Evolutionary conservation across 2,329 filamentous ascomycete species (phyloP), one percentile per base, ranked within the genome.

Genomic region (Beauveria caledonica): DNA sequence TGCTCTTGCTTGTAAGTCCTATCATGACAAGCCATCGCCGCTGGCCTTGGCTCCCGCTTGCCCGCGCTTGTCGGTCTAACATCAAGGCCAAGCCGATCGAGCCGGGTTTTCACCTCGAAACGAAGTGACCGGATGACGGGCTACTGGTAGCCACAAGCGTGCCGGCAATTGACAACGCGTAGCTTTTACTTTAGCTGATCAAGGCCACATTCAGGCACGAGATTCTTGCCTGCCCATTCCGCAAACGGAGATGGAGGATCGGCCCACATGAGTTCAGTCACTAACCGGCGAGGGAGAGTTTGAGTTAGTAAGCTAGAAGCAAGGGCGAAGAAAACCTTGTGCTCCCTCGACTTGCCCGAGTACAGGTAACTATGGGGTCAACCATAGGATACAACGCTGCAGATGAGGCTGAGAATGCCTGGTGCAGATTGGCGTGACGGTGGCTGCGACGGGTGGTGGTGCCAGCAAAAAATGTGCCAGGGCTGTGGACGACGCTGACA

Each of bases 141-240:
- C 45, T 40, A 40, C 33, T 36, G 33, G 1, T 36, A 36, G 44
- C 54, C 44, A 46, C 27, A 40, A 17, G 19, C 33, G 27, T 15
- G 8, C 29, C 8, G 29, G 17, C 13, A 19, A 39, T 39, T n/a
- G 54, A n/a, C 33, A 48, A n/a, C 15, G 44, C 5, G 45, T 5
- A 27, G 44, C 40, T 27, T n/a, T 17, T 42, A 27, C 19, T 25
- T 46, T 33, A 44, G 40, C 45, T 40, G 21, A 33, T 8, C 21
- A 42, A 33, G 21, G 39, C 57, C 48, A 49, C 40, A 53, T 59
- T 53, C 57, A 59, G 57, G 49, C 57, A 51, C 57, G 27, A 46
- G 39, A 44, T n/a, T 36, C 33, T 36, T 36, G 49, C 23, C n/a
- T 42, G 23, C 5, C 27, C 25, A 40, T 33, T 45, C 57, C 57